A percentile compares a stretch with the other conserved stretches of the same genome.
These are phyloP conservation scores for Anisogramma anomala DNA, from an alignment of 2,329 filamentous ascomycete species.

Conservation along the genomic window DNA sequence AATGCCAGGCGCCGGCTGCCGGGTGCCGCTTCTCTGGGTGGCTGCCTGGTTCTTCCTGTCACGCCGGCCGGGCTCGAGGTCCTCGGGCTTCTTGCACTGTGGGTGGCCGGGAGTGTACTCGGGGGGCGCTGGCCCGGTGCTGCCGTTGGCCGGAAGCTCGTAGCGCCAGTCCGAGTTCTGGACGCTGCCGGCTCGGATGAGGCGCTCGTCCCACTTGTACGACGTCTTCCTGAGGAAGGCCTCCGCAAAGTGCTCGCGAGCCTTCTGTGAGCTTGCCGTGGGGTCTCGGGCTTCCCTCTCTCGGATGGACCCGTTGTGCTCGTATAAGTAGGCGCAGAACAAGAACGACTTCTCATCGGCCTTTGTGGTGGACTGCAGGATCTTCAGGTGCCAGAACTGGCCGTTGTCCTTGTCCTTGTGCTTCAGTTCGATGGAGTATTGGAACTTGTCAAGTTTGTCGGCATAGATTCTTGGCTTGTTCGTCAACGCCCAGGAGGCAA, in stretches of 20 bases:
- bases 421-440: conserved; percentile 51
- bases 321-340: conserved; percentile 41
- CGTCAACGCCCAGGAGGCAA: neutral
- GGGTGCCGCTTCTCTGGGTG: too few species aligned
- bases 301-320: conserved; percentile 22
- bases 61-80: too few species aligned
- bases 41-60: too few species aligned
- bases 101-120: neutral
- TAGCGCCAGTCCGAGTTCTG: neutral
- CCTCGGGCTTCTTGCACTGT: neutral
- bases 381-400: too few species aligned
- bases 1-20: too few species aligned
- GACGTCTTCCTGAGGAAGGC: conserved; percentile 50
- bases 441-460: conserved; percentile 46
- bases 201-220: conserved; percentile 46
- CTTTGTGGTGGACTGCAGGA: too few species aligned
- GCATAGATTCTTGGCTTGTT: conserved; percentile 46
- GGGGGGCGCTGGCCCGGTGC: neutral
- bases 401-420: conserved; percentile 29
- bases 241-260: conserved; percentile 38
- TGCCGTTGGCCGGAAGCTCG: neutral
- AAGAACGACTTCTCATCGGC: conserved; percentile 38
- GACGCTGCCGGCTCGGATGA: conserved; percentile 23
- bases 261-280: conserved; percentile 16
- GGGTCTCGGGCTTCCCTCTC: neutral